A percentile compares a stretch with the other conserved stretches of the same genome.
phyloP scores from a whole-genome alignment of 2,329 filamentous ascomycete genomes.

The Gliomastix tumulicola region DNA sequence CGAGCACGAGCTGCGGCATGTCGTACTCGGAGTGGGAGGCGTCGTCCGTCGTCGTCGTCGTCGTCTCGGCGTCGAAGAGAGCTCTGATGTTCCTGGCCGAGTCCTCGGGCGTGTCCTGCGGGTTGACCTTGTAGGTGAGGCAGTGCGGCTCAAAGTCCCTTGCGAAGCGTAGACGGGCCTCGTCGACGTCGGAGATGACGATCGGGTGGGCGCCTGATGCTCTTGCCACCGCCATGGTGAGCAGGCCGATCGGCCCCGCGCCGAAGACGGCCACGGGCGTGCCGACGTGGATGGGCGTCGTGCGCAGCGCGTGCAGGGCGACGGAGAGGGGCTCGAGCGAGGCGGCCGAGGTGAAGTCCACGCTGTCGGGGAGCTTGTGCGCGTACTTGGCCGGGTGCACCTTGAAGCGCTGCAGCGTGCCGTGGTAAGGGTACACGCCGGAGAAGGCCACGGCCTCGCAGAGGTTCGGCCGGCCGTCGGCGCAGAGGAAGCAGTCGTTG shows the following conservation, averaged over 20 bases:
- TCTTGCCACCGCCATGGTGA: conserved; percentile 49
- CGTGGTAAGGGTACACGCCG: conserved; percentile 47
- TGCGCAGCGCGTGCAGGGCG: conserved; percentile 52
- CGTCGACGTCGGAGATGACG: conserved; percentile 56
- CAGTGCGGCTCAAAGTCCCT: conserved; percentile 3
- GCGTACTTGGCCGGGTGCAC: conserved; percentile 52
- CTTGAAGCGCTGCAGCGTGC: conserved; percentile 52
- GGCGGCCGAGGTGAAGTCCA: conserved; percentile 52
- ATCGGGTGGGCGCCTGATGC: conserved; percentile 58
- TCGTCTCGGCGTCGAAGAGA: conserved; percentile 35
- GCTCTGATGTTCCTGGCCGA: conserved; percentile 2
- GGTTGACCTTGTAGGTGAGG: conserved; percentile 4
- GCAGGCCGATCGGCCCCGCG: conserved; percentile 57
- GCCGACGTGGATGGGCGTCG: conserved; percentile 46
- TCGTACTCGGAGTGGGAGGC: conserved; percentile 35
- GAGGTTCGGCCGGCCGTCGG: conserved; percentile 51
- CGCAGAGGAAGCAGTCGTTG: conserved; percentile 47
- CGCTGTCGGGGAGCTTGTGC: conserved; percentile 45
- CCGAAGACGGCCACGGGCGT: conserved; percentile 50
- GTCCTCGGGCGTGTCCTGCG: conserved; percentile 1
- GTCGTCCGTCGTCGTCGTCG: neutral
- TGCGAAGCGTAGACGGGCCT: conserved; percentile 3
- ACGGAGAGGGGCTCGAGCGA: conserved; percentile 60
- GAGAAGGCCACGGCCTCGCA: conserved; percentile 55
- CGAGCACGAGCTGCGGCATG: conserved; percentile 51